Evolutionary conservation across 345 rosid genomes (phyloP).

Genomic region (Melastoma malabathricum): DNA sequence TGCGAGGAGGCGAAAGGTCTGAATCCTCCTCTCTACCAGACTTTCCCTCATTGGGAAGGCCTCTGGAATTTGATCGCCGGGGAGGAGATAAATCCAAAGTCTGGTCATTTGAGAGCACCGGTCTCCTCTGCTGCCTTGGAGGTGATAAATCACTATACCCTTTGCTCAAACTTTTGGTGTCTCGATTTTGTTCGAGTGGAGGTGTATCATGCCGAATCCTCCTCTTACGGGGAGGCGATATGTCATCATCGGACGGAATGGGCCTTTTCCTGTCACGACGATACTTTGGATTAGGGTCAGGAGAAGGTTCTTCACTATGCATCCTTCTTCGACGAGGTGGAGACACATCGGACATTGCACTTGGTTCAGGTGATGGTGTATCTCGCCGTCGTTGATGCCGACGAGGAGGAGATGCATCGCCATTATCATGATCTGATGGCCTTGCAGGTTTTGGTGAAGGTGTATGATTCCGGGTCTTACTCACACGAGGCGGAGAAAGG

Average conservation of each 20-base stretch:
- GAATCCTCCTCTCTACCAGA: background rate
- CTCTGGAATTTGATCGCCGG: conserved; percentile 8
- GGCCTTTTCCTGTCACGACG: background rate
- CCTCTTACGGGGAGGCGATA: conserved; percentile 47
- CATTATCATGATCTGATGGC: conserved; percentile 16
- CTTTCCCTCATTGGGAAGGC: background rate
- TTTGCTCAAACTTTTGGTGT: conserved; percentile 9
- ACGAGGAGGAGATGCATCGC: conserved; percentile 44
- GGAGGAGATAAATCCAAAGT: conserved; percentile 13
- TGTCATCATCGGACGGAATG: conserved; percentile 21
- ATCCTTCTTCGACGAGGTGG: conserved; percentile 10
- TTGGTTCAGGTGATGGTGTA: conserved; percentile 31
- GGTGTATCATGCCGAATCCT: conserved; percentile 39
- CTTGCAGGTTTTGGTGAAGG: conserved; percentile 42
- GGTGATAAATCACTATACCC: conserved; percentile 31
- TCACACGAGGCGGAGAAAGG: conserved; percentile 51
- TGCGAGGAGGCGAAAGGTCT: conserved; percentile 8
- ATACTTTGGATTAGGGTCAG: background rate
- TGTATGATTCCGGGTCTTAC: conserved; percentile 37
- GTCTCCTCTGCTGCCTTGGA: conserved; percentile 12
- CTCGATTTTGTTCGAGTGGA: conserved; percentile 27
- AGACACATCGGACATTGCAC: conserved; percentile 18
- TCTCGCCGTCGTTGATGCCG: conserved; percentile 13
- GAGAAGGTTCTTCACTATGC: conserved; percentile 5
- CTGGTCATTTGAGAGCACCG: background rate